phyloP scores from a whole-genome alignment of 2,329 filamentous ascomycete species.

The Dryadomyces quercus-mongolicae region DNA sequence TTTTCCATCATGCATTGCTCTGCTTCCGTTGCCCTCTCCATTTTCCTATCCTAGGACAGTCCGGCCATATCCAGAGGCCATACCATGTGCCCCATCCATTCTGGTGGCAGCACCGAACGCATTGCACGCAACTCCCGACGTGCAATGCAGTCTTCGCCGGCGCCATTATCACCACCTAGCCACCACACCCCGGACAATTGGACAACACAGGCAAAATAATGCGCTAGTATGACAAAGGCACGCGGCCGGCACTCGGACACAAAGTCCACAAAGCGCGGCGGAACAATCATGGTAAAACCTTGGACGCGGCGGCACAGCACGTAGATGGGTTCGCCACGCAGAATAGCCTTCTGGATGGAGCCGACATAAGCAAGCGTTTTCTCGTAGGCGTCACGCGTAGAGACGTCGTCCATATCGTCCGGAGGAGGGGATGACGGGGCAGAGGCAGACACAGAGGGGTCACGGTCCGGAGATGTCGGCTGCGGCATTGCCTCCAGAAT shows the following conservation, averaged over 20 bases:
- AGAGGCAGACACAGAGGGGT: constrained; percentile 6
- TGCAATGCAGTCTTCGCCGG: constrained; percentile 10
- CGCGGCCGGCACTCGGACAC: constrained; percentile 14
- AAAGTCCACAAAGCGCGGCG: constrained; percentile 14
- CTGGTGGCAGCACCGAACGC: constrained; percentile 9
- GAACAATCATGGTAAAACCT: constrained; percentile 15
- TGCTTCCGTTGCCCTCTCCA: constrained; percentile 1
- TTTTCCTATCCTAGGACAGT: background rate
- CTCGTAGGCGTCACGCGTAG: constrained; percentile 16
- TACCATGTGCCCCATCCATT: constrained; percentile 14
- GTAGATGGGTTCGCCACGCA: constrained; percentile 19
- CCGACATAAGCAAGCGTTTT: constrained; percentile 17
- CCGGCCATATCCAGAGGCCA: constrained; percentile 14
- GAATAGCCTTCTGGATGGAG: constrained; percentile 14
- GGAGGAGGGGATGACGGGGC: constrained; percentile 11
- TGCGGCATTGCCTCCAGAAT: background rate
- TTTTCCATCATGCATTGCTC: too few relatives aligned
- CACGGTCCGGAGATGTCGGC: too few relatives aligned
- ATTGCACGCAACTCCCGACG: constrained; percentile 17
- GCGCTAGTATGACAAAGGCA: constrained; percentile 15
- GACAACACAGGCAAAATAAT: constrained; percentile 16
- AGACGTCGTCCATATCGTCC: constrained; percentile 13
- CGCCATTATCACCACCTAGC: constrained; percentile 12
- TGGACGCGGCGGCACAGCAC: constrained; percentile 16
- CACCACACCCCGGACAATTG: constrained; percentile 16